Percentiles rank a stretch among this genome's conserved stretches.
phyloP scores from a whole-genome alignment of 495 filamentous ascomycete genomes.

The Daldinia concentrica region DNA sequence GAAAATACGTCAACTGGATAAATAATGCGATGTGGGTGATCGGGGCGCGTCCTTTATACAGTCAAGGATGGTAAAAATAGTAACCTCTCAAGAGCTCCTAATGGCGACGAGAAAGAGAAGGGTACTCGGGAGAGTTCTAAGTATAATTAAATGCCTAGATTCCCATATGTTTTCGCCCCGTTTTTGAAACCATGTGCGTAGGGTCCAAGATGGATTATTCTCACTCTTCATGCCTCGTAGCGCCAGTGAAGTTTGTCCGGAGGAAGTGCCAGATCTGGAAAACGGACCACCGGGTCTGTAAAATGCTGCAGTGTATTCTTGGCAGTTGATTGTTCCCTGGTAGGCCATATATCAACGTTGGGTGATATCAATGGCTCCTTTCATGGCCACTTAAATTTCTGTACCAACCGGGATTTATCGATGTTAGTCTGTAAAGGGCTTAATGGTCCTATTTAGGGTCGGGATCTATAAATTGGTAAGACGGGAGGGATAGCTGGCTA shows the following conservation, averaged over 20 bases:
- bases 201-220: slow-evolving; percentile 5
- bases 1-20: background rate
- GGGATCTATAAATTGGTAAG: background rate
- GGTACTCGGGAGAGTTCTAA: background rate
- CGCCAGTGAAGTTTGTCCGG: background rate
- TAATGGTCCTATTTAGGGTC: slow-evolving; percentile 22
- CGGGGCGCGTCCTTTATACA: background rate
- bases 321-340: background rate
- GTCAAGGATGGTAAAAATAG: slow-evolving; percentile 2
- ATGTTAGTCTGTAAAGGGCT: slow-evolving; percentile 1
- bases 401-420: background rate
- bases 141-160: background rate
- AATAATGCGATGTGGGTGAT: background rate
- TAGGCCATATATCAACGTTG: background rate
- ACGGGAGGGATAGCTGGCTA: background rate
- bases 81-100: background rate
- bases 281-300: background rate
- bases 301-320: slow-evolving; percentile 12
- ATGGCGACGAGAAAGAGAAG: background rate
- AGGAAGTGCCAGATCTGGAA: background rate
- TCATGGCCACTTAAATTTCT: background rate
- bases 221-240: background rate
- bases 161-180: background rate
- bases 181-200: background rate
- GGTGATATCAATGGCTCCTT: background rate